Evolutionary conservation across 192 early-diverging fungal genomes (phyloP).

Genomic region (Coemansia sp.): DNA sequence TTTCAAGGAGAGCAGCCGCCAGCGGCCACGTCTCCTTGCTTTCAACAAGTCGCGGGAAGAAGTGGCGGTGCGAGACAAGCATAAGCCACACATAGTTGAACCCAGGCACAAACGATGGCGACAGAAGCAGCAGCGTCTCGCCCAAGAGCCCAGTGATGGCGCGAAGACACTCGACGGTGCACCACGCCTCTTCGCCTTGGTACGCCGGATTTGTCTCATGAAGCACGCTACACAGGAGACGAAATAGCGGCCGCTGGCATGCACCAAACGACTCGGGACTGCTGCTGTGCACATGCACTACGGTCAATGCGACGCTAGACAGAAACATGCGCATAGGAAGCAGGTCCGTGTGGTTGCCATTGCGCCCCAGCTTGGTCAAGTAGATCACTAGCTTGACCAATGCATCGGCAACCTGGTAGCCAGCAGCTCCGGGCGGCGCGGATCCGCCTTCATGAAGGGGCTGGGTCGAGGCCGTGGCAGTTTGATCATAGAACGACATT

Average conservation of each 20-base stretch:
- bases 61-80: conserved; percentile 87
- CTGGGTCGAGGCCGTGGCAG: conserved; percentile 28
- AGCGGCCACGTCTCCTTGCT: conserved; percentile 81
- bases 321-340: conserved; percentile 78
- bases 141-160: conserved; percentile 24
- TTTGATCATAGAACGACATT: conserved; percentile 70
- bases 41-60: conserved; percentile 82
- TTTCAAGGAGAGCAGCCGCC: conserved; percentile 78
- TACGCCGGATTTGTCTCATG: conserved; percentile 62
- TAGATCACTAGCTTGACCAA: conserved; percentile 85
- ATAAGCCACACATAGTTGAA: conserved; percentile 94
- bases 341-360: conserved; percentile 50
- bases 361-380: conserved; percentile 71
- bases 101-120: conserved; percentile 83
- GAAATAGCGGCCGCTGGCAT: conserved; percentile 84
- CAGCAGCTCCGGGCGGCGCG: conserved; percentile 20
- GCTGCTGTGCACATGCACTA: conserved; percentile 83
- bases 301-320: conserved; percentile 78
- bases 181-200: conserved; percentile 33
- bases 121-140: conserved; percentile 74
- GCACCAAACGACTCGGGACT: conserved; percentile 67
- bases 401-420: conserved; percentile 88
- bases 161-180: conserved; percentile 10
- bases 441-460: conserved; percentile 5
- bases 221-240: conserved; percentile 80